Percentiles rank a stretch among this genome's conserved stretches.
Conservation (phyloP, 2,329 filamentous ascomycete genomes). For the Rhinocladiella mackenziei region DNA sequence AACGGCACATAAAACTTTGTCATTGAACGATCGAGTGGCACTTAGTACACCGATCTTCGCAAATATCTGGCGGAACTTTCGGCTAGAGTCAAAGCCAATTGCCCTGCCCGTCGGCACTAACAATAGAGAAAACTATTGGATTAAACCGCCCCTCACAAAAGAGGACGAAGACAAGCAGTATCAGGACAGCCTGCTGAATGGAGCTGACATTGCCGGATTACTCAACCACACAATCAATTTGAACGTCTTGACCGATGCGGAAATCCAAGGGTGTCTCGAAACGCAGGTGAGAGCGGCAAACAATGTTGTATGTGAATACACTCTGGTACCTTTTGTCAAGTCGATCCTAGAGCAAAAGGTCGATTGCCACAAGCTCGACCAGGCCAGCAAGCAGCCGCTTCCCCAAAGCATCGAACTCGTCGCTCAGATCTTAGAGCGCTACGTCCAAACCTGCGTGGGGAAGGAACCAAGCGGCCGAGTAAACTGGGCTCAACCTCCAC, state of each 20-base stretch:
- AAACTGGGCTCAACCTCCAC: neutral
- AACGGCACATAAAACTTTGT: neutral
- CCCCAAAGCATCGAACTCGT: slow-evolving; percentile 1
- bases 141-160: too few relatives aligned
- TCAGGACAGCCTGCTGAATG: slow-evolving; percentile 3
- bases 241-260: slow-evolving; percentile 1
- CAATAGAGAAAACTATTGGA: neutral
- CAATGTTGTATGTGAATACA: neutral
- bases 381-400: neutral
- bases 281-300: slow-evolving; percentile 1
- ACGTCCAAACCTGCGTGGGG: slow-evolving; percentile 2
- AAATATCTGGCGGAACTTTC: neutral
- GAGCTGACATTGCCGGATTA: slow-evolving; percentile 5
- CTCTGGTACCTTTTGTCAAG: too few relatives aligned
- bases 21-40: neutral
- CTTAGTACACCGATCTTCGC: neutral
- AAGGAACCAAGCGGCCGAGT: neutral
- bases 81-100: neutral
- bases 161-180: too few relatives aligned
- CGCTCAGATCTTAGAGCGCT: neutral
- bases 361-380: slow-evolving; percentile 1
- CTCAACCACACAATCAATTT: slow-evolving; percentile 1
- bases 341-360: slow-evolving; percentile 9
- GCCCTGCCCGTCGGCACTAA: neutral
- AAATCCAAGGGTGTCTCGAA: neutral